Evolutionary conservation across 2,329 filamentous ascomycete genomes (phyloP), one percentile per base, ranked within the genome.

Genomic region (Microsporum ferrugineum): DNA sequence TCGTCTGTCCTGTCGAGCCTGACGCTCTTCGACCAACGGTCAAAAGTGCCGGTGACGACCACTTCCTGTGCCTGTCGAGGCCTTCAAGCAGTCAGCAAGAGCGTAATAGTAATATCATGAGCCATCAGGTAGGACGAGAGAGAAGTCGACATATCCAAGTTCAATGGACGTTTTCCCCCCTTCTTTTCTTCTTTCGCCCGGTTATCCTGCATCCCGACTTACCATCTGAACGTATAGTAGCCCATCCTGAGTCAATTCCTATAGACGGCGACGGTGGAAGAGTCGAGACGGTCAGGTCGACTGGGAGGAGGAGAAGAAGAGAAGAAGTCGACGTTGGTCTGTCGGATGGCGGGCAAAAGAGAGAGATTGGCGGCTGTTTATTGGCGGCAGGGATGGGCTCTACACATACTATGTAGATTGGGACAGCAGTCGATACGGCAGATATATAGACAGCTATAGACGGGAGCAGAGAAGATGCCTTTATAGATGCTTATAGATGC

Each of bases 31-130:
- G 83, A 82, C 94, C 94, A 99, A 78, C 89, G 83, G 77, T 97
- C 92, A 73, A 97, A 97, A 65, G 89, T 92, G 72, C 94, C 94
- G 45, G 92, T 97, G 68, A 97, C 94, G 76, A 88, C 92, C 74
- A 97, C 92, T 72, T 95, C 88, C 67, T 86, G 82, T 72, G 88
- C 91, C 68, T 85, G 80, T 74, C 94, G 86, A 72, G 87, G 84
- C 92, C 92, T 96, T 76, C 12, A 12, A 29, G 23, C 29, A 56
- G 51, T 56, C 31, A 56, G 51, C 51, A 36, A 7, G 2, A 47
- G 43, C 17, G 17, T 23, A 23, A 23, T 2, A 2, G 34, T 5
- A 10, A 36, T 23, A 23, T 23, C 17, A 23, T 23, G 29, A 36
- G 34, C 29, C 34, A 14, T 33, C 51, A 55, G 7, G 29, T 38